Percentiles rank a stretch among this genome's conserved stretches.
These are phyloP conservation scores for Baeospora myosura DNA, from an alignment of 1,284 basidiomycete species.

Conservation along the genomic window DNA sequence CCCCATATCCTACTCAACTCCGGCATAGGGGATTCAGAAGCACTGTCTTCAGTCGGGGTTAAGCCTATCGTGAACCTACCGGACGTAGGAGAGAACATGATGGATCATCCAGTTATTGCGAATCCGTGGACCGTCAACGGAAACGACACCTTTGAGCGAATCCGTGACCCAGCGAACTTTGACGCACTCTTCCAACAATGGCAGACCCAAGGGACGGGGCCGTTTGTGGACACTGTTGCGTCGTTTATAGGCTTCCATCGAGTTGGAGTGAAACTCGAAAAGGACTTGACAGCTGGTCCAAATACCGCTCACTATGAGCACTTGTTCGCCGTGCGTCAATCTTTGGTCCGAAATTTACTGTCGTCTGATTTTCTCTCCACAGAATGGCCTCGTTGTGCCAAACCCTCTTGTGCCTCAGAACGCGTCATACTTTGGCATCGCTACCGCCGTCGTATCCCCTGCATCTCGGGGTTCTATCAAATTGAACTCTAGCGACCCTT, in stretches of 20 bases:
- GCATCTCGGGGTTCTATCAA: slow-evolving; percentile 4
- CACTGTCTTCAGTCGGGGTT: slow-evolving; percentile 19
- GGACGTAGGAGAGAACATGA: slow-evolving; percentile 38
- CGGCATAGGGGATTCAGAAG: slow-evolving; percentile 33
- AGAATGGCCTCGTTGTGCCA: slow-evolving; percentile 3
- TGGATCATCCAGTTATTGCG: slow-evolving; percentile 26
- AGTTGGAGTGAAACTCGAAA: background rate
- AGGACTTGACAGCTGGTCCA: slow-evolving; percentile 3
- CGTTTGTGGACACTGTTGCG: slow-evolving; percentile 13
- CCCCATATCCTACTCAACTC: slow-evolving; percentile 40
- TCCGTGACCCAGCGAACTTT: slow-evolving; percentile 17
- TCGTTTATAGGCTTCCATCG: slow-evolving; percentile 19
- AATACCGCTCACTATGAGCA: slow-evolving; percentile 7
- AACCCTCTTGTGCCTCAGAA: no score
- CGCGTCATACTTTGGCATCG: no score
- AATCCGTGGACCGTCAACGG: slow-evolving; percentile 25
- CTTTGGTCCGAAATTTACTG: background rate
- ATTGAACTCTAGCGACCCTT: slow-evolving; percentile 21
- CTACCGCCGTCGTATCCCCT: slow-evolving; percentile 1
- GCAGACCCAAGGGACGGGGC: slow-evolving; percentile 20
- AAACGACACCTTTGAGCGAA: slow-evolving; percentile 20
- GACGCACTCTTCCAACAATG: slow-evolving; percentile 18
- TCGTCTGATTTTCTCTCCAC: background rate
- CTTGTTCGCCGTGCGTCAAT: slow-evolving; percentile 2
- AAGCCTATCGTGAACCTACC: slow-evolving; percentile 24